Evolutionary conservation across 2,329 filamentous ascomycete genomes (phyloP).

Genomic region (Zarea fungicola): DNA sequence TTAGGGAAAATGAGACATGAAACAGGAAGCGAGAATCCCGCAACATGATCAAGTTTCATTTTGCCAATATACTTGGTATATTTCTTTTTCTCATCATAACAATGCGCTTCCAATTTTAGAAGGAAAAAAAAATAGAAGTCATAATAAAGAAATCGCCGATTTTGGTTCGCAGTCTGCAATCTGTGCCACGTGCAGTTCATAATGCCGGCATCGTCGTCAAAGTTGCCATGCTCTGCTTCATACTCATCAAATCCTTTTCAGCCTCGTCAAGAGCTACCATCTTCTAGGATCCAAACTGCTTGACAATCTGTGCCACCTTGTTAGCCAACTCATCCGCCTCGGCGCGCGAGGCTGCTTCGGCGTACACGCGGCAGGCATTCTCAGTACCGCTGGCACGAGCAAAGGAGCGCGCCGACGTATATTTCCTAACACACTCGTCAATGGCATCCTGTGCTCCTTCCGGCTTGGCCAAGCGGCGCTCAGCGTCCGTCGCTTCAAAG

Average conservation of each 20-base stretch:
- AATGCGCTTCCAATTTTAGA: background rate
- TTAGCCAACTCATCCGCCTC: conserved; percentile 88
- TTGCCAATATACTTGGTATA: too few relatives aligned
- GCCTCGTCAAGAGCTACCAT: conserved; percentile 3
- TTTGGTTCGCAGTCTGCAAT: background rate
- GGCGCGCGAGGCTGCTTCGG: conserved; percentile 81
- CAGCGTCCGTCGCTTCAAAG: conserved; percentile 88
- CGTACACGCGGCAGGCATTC: conserved; percentile 93
- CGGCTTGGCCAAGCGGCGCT: conserved; percentile 78
- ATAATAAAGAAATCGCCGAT: background rate
- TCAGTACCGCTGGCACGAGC: conserved; percentile 92
- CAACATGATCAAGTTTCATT: too few relatives aligned
- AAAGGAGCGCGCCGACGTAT: conserved; percentile 83
- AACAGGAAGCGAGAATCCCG: too few relatives aligned
- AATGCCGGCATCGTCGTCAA: background rate
- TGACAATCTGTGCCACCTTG: conserved; percentile 72
- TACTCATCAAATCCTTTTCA: background rate
- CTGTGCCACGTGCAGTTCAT: background rate
- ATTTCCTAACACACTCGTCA: conserved; percentile 82
- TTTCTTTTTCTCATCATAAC: background rate
- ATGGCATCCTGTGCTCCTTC: conserved; percentile 78
- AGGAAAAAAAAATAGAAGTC: background rate
- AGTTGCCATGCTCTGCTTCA: background rate
- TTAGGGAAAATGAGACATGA: too few relatives aligned
- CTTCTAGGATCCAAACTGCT: conserved; percentile 42